phyloP scores from a whole-genome alignment of 2,329 filamentous ascomycete species.

The Xylaria sp. region DNA sequence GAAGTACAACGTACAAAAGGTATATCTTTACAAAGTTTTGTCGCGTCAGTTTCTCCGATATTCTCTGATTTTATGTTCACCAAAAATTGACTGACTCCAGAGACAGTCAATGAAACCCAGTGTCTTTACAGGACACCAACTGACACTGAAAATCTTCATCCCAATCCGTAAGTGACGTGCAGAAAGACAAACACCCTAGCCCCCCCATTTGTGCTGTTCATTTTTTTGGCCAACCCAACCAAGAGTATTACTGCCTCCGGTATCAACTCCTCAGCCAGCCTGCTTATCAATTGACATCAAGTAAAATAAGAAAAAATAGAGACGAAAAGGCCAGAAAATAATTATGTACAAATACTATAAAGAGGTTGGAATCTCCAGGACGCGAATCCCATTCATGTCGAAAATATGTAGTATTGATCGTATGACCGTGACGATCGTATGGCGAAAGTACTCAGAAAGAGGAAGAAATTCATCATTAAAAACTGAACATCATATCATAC shows the following conservation, averaged over 20 bases:
- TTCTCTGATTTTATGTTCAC: constrained; percentile 8
- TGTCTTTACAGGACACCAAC: constrained; percentile 2
- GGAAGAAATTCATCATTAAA: not conserved
- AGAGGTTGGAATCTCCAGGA: constrained; percentile 19
- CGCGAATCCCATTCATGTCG: not conserved
- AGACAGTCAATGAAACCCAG: constrained; percentile 4
- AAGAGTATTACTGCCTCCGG: constrained; percentile 31
- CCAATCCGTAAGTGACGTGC: constrained; percentile 8
- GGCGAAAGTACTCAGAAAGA: not conserved
- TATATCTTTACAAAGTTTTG: constrained; percentile 16
- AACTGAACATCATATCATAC: constrained; percentile 55
- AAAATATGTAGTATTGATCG: not conserved
- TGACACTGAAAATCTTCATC: constrained; percentile 9
- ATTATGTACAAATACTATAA: constrained; percentile 41
- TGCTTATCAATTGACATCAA: constrained; percentile 37
- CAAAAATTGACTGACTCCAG: constrained; percentile 12
- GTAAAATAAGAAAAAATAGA: constrained; percentile 28
- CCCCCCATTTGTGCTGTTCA: constrained; percentile 32
- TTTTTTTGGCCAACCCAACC: constrained; percentile 35
- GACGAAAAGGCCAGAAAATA: constrained; percentile 22
- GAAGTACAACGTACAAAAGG: constrained; percentile 20
- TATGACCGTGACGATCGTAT: not conserved
- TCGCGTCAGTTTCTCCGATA: constrained; percentile 24
- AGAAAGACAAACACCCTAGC: constrained; percentile 20
- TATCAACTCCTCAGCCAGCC: constrained; percentile 45